These are phyloP conservation scores for Exophiala oligosperma DNA, from an alignment of 2,329 filamentous ascomycete genomes.

Conservation along the genomic window DNA sequence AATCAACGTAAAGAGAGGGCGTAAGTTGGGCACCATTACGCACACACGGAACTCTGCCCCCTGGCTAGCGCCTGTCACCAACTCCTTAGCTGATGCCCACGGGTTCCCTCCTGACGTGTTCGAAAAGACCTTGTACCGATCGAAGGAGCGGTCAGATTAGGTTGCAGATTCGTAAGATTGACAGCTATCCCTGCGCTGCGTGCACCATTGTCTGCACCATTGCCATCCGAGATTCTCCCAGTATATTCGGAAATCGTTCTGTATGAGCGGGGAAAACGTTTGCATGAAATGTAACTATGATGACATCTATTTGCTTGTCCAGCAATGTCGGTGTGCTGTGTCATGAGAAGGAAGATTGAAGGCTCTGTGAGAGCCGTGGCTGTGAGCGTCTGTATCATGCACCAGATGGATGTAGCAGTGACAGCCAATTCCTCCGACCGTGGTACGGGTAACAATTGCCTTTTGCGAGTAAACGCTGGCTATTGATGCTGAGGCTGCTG, in stretches of 20 bases:
- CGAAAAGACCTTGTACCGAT: background rate
- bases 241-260: background rate
- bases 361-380: no score
- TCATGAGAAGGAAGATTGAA: no score
- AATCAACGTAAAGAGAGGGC: background rate
- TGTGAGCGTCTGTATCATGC: no score
- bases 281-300: background rate
- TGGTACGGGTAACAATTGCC: no score
- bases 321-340: no score
- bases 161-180: conserved; percentile 10
- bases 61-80: conserved; percentile 4
- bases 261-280: background rate
- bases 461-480: no score
- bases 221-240: background rate
- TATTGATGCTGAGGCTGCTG: no score
- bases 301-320: background rate
- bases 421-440: no score
- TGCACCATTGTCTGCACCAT: background rate
- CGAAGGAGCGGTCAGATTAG: conserved; percentile 17
- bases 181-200: background rate
- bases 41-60: background rate
- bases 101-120: background rate
- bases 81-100: background rate
- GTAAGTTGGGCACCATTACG: background rate
- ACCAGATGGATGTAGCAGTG: no score